A percentile compares a stretch with the other conserved stretches of the same genome.
Evolutionary conservation across 805 yeast genomes (phyloP).

Genomic region (Hanseniaspora clermontiae): DNA sequence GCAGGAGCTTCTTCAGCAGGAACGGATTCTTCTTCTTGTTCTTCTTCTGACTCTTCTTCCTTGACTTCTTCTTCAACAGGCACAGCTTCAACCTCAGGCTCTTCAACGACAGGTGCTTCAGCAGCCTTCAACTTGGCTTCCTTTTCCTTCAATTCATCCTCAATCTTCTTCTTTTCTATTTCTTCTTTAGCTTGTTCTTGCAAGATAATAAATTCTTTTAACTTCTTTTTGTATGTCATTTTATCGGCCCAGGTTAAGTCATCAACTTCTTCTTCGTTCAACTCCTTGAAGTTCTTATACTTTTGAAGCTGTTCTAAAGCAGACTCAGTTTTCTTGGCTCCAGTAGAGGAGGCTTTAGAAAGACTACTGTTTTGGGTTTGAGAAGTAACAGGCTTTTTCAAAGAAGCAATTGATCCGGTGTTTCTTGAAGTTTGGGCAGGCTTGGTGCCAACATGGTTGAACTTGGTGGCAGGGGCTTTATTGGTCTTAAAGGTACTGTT

Average conservation of each 20-base stretch:
- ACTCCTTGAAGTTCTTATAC: conserved; percentile 5
- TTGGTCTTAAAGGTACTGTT: conserved; percentile 18
- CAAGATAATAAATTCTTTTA: conserved; percentile 1
- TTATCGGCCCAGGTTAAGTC: conserved; percentile 54
- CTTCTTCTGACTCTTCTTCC: conserved; percentile 1
- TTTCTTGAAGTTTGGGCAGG: conserved; percentile 17
- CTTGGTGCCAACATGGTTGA: conserved; percentile 17
- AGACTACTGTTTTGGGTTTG: conserved; percentile 21
- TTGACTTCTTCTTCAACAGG: conserved; percentile 3
- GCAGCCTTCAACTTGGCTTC: conserved; percentile 13
- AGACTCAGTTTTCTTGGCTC: conserved; percentile 20
- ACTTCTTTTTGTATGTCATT: conserved; percentile 20
- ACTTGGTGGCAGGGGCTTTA: conserved; percentile 18
- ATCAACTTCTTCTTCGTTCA: conserved; percentile 8
- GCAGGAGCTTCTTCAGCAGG: conserved; percentile 10
- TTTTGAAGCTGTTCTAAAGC: conserved; percentile 7
- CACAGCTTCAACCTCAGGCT: conserved; percentile 11
- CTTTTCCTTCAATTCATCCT: conserved; percentile 13
- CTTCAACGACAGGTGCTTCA: conserved; percentile 14
- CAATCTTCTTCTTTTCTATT: conserved; percentile 6
- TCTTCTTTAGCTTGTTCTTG: conserved; percentile 13
- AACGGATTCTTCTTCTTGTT: background rate
- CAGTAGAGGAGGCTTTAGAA: conserved; percentile 20
- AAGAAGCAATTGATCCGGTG: conserved; percentile 17
- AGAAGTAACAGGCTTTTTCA: conserved; percentile 18